Base-by-base conservation (phyloP, 2,329 filamentous ascomycete genomes). In the Ceratocystis ficicola region DNA sequence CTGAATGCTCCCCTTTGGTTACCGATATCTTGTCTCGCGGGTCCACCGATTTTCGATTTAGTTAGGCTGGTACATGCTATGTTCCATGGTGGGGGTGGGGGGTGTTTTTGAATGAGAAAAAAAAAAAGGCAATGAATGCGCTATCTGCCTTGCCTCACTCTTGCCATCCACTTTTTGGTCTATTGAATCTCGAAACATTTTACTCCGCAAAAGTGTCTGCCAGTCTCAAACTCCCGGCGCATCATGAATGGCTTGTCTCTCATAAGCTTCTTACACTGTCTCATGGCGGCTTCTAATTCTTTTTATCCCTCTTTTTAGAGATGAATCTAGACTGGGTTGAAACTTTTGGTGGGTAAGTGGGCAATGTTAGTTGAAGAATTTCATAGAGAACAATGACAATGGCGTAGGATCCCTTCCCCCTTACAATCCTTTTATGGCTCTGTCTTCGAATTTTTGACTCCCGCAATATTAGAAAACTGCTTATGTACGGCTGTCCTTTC, bases 181-280 rank as follows among this genome's bases (percentile, higher is more conserved):
- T 28, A 25, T 25, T 55, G 50, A n/a, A 28, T 55, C 20, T 55
- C 50, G 10, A 55, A 55, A 55, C 50, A 55, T 20, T 22, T 5
- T 55, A 50, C 46, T 50, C 46, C 46, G 22, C 46, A 50, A 20
- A n/a, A 15, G 46, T 22, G 17, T 20, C 46, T 50, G 46, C 50
- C 50, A 55, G 50, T 10, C 50, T 55, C 50, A 55, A 55, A 55
- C 50, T 55, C 50, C 50, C 50, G 50, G 8, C 25, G 50, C 50
- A 55, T 55, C 50, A 55, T 28, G 22, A 30, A 30, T 55, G 50
- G 20, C 50, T 55, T 55, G 50, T 55, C 22, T 10, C 50, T 25
- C 30, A 55, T 55, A 55, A 55, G 50, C 50, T 55, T 55, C 50
- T 55, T 55, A 55, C 22, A 28, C 50, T 25, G 50, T 28, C 50